These are phyloP conservation scores for Populus hybrid DNA, from an alignment of 441 rosid genomes.

Conservation along the genomic window DNA sequence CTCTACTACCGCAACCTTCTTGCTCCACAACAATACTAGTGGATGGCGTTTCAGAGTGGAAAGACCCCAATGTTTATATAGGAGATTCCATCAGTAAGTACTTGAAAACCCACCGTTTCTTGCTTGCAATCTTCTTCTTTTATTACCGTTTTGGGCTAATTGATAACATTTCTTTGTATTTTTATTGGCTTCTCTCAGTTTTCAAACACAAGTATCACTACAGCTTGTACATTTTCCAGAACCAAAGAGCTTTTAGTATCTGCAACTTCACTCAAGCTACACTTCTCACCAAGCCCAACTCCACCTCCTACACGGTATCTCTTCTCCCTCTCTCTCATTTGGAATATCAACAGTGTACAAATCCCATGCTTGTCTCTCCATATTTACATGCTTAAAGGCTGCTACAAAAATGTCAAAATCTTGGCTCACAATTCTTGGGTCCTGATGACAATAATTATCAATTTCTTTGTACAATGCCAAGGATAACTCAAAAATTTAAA, in stretches of 20 bases:
- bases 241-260: slow-evolving; percentile 61
- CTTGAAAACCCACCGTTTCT: not conserved
- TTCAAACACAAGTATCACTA: slow-evolving; percentile 71
- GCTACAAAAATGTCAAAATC: not conserved
- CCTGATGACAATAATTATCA: not conserved
- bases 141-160: not conserved
- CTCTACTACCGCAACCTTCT: slow-evolving; percentile 35
- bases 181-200: slow-evolving; percentile 31
- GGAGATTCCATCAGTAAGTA: slow-evolving; percentile 74
- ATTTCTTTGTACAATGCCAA: not conserved
- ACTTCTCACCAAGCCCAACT: slow-evolving; percentile 63
- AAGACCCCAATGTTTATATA: slow-evolving; percentile 54
- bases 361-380: not conserved
- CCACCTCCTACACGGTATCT: slow-evolving; percentile 65
- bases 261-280: slow-evolving; percentile 78
- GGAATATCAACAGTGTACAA: not conserved
- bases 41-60: slow-evolving; percentile 73
- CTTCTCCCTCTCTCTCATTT: not conserved
- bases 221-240: slow-evolving; percentile 81
- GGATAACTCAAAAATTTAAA: not conserved
- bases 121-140: not conserved
- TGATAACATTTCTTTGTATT: slow-evolving; percentile 1
- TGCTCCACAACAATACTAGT: slow-evolving; percentile 49
- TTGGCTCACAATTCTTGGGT: not conserved
- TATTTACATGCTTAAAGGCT: not conserved